Conservation (phyloP, 345 rosid species). For the Cardamine chenopodiifolia region DNA sequence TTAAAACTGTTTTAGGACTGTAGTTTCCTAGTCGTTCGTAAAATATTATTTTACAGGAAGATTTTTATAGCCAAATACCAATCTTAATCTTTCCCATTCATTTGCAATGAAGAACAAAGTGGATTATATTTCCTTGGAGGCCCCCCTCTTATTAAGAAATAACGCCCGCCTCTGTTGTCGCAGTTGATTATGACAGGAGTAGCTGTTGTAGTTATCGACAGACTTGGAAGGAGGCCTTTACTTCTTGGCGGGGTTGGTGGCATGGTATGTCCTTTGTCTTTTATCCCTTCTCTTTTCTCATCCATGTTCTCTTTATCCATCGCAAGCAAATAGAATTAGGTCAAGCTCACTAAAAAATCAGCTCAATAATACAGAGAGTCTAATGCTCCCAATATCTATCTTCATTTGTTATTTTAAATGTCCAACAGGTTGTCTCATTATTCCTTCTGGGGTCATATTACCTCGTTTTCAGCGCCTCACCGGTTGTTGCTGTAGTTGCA, state of each 20-base stretch:
- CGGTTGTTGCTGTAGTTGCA: slow-evolving; percentile 74
- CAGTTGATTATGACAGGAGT: slow-evolving; percentile 92
- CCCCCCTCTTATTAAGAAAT: not conserved
- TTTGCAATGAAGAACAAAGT: slow-evolving; percentile 8
- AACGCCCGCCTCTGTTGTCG: slow-evolving; percentile 14
- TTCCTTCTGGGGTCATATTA: slow-evolving; percentile 92
- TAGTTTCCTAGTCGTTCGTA: slow-evolving; percentile 14
- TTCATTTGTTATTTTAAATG: slow-evolving; percentile 17
- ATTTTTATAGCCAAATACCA: not conserved
- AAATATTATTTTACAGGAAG: not conserved
- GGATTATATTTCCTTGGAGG: not conserved
- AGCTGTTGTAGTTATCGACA: slow-evolving; percentile 85
- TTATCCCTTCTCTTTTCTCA: slow-evolving; percentile 1
- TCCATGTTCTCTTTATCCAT: not conserved
- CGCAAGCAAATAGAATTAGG: not conserved
- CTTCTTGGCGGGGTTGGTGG: slow-evolving; percentile 91
- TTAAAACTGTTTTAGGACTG: slow-evolving; percentile 5
- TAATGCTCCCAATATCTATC: slow-evolving; percentile 6
- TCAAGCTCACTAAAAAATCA: slow-evolving; percentile 7
- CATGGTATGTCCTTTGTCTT: slow-evolving; percentile 57
- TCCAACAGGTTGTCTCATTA: slow-evolving; percentile 70
- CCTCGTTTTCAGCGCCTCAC: slow-evolving; percentile 65
- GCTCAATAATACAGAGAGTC: not conserved
- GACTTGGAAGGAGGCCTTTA: slow-evolving; percentile 93
- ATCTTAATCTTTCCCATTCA: not conserved